Evolutionary conservation across 768 basidiomycete species (phyloP), one percentile per base, ranked within the genome.

Genomic region (Tylopilus sp.): DNA sequence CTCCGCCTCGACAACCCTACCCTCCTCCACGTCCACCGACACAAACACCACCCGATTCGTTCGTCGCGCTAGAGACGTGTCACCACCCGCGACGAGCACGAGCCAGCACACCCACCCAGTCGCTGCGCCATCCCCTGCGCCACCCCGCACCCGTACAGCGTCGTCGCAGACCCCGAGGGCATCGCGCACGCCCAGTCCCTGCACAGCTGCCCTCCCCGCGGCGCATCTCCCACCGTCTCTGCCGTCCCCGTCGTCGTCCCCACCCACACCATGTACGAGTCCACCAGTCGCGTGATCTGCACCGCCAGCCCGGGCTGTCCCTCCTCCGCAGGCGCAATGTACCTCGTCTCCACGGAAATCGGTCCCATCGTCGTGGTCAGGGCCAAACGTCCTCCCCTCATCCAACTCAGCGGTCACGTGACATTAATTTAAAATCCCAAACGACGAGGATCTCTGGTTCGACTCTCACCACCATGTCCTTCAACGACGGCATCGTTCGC

Each of bases 161-260:
- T 74, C 30, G 87, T 87, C 38, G 79, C 84, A 34, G 83, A 72
- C 33, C 58, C 59, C 5, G 3, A 69, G 22, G 89, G 88, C 87
- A 91, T 89, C 28, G 85, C 89, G 63, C 84, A 89, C 22, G 86
- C 87, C 90, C 90, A 92, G 61, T 93, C 90, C 53, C 73, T 77
- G 62, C 80, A 81, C 49, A 92, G 72, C 40, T 67, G 74, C 24
- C 90, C 90, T 33, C 72, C 71, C 37, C 70, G 66, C 1, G 79
- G 71, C n/a, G 82, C 82, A 49, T 73, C 74, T 47, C 72, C 71
- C 31, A 75, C 76, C 54, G 75, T 73, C 48, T 76, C 78, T 25
- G 72, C 70, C 38, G 66, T 44, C 36, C 71, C 73, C 25, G 80
- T 78, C 19, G 81, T 83, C n/a, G 70, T 74, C 2, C 89, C 89